These are phyloP conservation scores for Cinnamomum chago DNA, from an alignment of 164 flowering plant species.

Conservation along the genomic window DNA sequence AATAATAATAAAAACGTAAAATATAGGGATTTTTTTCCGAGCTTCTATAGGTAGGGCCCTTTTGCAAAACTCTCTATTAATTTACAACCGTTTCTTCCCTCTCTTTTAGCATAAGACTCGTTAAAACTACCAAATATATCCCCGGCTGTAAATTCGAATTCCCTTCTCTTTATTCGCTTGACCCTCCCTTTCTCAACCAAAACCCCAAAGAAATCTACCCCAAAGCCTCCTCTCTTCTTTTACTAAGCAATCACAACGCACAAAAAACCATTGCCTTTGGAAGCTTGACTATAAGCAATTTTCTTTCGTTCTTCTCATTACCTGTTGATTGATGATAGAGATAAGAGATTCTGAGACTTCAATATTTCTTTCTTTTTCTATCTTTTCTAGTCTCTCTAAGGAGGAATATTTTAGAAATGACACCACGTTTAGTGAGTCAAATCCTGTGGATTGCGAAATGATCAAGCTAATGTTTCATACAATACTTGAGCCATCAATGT, in stretches of 20 bases:
- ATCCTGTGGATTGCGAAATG: not conserved
- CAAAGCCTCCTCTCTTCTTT: slow-evolving; percentile 15
- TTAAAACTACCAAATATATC: not conserved
- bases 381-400: not conserved
- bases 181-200: not conserved
- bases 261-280: not conserved
- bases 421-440: not conserved
- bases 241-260: not conserved
- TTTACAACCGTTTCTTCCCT: slow-evolving; percentile 5
- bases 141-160: not conserved
- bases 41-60: too few relatives aligned
- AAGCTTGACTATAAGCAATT: not conserved
- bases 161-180: not conserved
- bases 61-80: too few relatives aligned
- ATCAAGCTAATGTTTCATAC: too few relatives aligned
- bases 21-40: too few relatives aligned
- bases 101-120: not conserved
- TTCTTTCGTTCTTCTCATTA: not conserved
- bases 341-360: not conserved
- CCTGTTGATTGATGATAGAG: not conserved
- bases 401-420: not conserved
- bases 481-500: too few relatives aligned
- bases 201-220: slow-evolving; percentile 17
- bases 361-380: not conserved
- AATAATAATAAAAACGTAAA: too few relatives aligned